These are phyloP conservation scores for Beauveria bassiana DNA, from an alignment of 2,329 filamentous ascomycete species.

Conservation along the genomic window DNA sequence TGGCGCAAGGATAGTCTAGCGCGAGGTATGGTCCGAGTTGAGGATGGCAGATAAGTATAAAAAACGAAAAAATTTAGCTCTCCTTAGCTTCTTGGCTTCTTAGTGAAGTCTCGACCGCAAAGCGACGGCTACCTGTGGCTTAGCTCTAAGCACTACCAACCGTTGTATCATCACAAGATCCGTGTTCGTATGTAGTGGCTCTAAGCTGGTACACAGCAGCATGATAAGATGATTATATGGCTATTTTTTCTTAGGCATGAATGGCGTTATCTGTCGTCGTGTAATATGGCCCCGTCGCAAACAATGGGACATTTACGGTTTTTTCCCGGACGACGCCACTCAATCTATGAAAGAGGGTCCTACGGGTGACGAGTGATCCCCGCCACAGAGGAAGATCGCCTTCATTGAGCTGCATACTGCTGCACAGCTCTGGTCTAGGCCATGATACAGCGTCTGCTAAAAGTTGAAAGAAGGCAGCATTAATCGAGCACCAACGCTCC, in stretches of 20 bases:
- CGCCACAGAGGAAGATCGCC: too few species aligned
- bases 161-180: neutral
- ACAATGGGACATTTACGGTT: neutral
- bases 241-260: neutral
- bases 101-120: neutral
- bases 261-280: neutral
- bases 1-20: neutral
- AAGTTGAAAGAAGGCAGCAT: too few species aligned
- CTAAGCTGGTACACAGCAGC: neutral
- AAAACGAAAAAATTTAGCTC: neutral
- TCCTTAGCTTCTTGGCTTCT: neutral
- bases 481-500: too few species aligned
- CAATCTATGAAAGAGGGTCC: neutral
- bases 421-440: neutral
- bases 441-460: neutral
- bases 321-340: neutral
- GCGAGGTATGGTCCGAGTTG: neutral
- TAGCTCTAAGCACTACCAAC: neutral
- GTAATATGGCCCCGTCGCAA: slow-evolving; percentile 1
- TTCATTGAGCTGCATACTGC: too few species aligned
- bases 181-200: neutral
- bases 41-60: neutral
- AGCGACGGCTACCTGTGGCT: too few species aligned
- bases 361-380: neutral
- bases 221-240: neutral